phyloP scores from a whole-genome alignment of 495 filamentous ascomycete genomes.

The Staphylotrichum longicolle region DNA sequence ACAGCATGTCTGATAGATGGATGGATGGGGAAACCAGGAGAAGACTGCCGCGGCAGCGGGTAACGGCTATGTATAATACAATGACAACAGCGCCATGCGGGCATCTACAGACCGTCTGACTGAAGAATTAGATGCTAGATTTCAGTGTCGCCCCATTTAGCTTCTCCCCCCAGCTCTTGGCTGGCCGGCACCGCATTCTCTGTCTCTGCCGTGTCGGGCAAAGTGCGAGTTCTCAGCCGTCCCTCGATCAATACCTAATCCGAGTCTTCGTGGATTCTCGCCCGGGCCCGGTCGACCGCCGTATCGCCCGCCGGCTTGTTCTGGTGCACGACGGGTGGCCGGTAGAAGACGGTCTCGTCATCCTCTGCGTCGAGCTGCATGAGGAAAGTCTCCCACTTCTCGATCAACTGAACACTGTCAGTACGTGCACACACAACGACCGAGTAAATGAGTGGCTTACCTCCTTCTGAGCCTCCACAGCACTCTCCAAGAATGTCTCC shows the following conservation, averaged over 20 bases:
- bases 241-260: constrained; percentile 36
- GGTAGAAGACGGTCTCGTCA: constrained; percentile 76
- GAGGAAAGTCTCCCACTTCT: constrained; percentile 97
- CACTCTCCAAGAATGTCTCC: constrained; percentile 93
- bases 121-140: not conserved
- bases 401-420: constrained; percentile 69
- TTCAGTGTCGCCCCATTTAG: not conserved
- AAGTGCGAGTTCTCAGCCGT: not conserved
- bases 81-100: not conserved
- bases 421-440: constrained; percentile 20
- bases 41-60: constrained; percentile 2
- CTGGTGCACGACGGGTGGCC: constrained; percentile 51
- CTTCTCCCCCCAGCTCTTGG: not conserved
- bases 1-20: not conserved
- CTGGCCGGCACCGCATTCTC: not conserved
- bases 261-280: constrained; percentile 52
- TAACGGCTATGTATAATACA: constrained; percentile 25
- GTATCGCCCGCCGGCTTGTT: constrained; percentile 48
- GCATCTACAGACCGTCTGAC: not conserved
- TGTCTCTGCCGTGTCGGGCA: not conserved
- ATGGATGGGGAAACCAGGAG: constrained; percentile 11
- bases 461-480: constrained; percentile 98
- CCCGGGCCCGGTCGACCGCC: constrained; percentile 49
- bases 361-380: constrained; percentile 93
- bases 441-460: constrained; percentile 48